Evolutionary conservation across 2,329 filamentous ascomycete genomes (phyloP), one percentile per base, ranked within the genome.

Genomic region (Exophiala spinifera): DNA sequence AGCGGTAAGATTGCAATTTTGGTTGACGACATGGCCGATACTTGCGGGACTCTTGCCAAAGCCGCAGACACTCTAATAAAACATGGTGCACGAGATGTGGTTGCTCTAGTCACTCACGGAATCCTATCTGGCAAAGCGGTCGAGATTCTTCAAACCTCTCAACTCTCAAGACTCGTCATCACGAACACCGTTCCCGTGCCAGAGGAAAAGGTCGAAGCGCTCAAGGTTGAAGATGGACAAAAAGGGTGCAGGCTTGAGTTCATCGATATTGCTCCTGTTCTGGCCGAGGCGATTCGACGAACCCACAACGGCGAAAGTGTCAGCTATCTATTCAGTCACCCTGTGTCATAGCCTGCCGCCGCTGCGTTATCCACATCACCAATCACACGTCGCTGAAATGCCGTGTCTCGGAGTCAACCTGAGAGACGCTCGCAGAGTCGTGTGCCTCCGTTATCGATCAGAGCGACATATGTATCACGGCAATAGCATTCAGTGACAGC

Each of bases 11-110:
- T 92, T 25, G 92, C 92, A 56, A 96, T 99, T 67, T 85, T 99
- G 46, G 92, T 99, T 45, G 92, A 97, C 70, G 92, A 97, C 70
- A 96, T 97, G 90, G 91, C 91, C 28, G 92, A 97, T 69, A 96
- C 92, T 3, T 96, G 91, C 71, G 91, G 91, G 63, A 96, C 90
- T 1, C 77, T 88, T 11, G 83, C 80, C 70, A 97, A 97, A 76
- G 94, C 91, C 2, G 94, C 92, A 14, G 86, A 89, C 53, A 92
- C 91, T 0, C 83, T 97, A 49, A 89, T 92, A 71, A 81, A 89
- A 65, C 87, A 96, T 67, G 89, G 90, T 28, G 92, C 94, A 1
- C 84, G 84, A 63, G 85, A 95, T 68, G 91, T 95, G 34, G 89
- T 95, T 60, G 94, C 94, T 20, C 95, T 97, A 62, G 94, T 97